Conservation (phyloP, 805 yeast genomes). For the Candida pseudofarinosa region DNA sequence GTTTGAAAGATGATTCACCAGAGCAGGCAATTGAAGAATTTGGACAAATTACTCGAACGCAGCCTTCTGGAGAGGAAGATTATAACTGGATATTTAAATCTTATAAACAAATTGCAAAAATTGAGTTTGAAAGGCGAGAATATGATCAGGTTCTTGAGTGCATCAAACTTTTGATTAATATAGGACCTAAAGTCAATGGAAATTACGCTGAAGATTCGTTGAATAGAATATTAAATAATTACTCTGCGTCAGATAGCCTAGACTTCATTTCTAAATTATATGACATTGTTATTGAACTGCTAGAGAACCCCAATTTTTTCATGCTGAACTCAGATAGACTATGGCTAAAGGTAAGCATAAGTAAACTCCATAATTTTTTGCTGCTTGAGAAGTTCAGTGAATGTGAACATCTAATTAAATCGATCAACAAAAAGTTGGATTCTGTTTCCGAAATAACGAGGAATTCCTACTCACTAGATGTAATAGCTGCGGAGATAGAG, state of each 20-base stretch:
- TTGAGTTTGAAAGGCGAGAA: conserved; percentile 20
- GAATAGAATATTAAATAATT: conserved; percentile 31
- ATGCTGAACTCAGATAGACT: conserved; percentile 33
- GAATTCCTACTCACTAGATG: conserved; percentile 52
- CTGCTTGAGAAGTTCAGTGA: conserved; percentile 25
- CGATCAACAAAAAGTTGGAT: conserved; percentile 35
- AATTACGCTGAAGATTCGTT: conserved; percentile 39
- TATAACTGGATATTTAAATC: conserved; percentile 36
- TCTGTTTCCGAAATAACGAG: conserved; percentile 41
- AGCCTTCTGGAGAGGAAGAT: conserved; percentile 11
- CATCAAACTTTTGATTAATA: conserved; percentile 18
- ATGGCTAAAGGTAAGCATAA: conserved; percentile 46
- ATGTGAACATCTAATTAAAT: conserved; percentile 30
- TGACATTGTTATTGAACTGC: conserved; percentile 25
- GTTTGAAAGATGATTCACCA: conserved; percentile 31
- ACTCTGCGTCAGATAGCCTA: conserved; percentile 23
- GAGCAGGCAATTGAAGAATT: conserved; percentile 21
- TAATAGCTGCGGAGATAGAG: conserved; percentile 63
- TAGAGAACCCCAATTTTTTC: conserved; percentile 16
- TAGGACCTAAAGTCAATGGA: conserved; percentile 25
- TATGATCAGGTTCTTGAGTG: conserved; percentile 19
- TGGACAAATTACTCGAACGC: conserved; percentile 10
- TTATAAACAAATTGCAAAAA: conserved; percentile 38
- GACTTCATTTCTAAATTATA: conserved; percentile 28
- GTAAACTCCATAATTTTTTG: conserved; percentile 35